Percentiles rank a stretch among this genome's conserved stretches.
These are phyloP conservation scores for Kalmusia sp. DNA, from an alignment of 2,329 filamentous ascomycete genomes.

Conservation along the genomic window DNA sequence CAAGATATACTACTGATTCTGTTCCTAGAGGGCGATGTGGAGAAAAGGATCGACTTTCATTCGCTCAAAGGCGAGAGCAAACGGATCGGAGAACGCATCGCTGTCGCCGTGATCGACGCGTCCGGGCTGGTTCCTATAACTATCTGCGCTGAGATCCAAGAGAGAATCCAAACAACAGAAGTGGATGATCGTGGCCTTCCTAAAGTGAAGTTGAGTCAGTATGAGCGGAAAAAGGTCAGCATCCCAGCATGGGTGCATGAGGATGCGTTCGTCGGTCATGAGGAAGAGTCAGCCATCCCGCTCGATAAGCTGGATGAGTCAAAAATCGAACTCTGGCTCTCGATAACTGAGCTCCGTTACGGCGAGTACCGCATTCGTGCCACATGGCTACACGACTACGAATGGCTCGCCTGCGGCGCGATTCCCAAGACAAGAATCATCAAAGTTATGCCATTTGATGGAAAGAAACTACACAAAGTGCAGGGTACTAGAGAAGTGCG, in stretches of 20 bases:
- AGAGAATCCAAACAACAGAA: too few relatives aligned
- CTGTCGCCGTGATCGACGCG: slow-evolving; percentile 14
- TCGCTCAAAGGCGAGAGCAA: slow-evolving; percentile 3
- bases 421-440: slow-evolving; percentile 14
- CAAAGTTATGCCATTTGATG: slow-evolving; percentile 23
- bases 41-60: slow-evolving; percentile 8
- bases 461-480: slow-evolving; percentile 8
- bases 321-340: slow-evolving; percentile 16
- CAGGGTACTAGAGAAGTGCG: neutral
- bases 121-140: slow-evolving; percentile 14
- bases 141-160: neutral
- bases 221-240: neutral
- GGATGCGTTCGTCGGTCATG: neutral
- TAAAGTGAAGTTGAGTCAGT: too few relatives aligned
- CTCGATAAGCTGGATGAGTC: slow-evolving; percentile 3
- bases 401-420: slow-evolving; percentile 20
- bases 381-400: slow-evolving; percentile 16
- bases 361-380: slow-evolving; percentile 8
- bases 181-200: too few relatives aligned
- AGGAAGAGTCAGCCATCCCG: neutral
- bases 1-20: slow-evolving; percentile 3
- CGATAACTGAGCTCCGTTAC: slow-evolving; percentile 15
- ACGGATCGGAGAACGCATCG: slow-evolving; percentile 11
- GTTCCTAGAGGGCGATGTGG: slow-evolving; percentile 1
- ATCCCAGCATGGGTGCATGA: slow-evolving; percentile 20